Conservation (phyloP, 2,329 filamentous ascomycete species). For the Cladophialophora exuberans region DNA sequence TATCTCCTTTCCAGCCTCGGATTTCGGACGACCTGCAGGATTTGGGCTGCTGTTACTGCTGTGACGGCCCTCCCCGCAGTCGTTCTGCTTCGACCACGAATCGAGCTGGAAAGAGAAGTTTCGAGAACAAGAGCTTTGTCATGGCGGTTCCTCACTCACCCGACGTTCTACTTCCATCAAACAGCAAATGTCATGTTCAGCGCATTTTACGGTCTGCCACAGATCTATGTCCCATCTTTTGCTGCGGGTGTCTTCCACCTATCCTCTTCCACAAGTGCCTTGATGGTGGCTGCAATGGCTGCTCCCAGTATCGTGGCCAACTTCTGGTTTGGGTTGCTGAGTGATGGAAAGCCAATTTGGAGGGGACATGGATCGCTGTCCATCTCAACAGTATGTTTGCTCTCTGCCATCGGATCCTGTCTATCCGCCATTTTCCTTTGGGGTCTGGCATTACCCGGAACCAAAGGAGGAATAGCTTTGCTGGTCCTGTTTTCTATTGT, state of each 20-base stretch:
- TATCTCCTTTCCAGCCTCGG: slow-evolving; percentile 49
- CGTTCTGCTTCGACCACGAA: slow-evolving; percentile 30
- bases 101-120: not conserved
- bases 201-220: slow-evolving; percentile 45
- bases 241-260: slow-evolving; percentile 37
- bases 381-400: not conserved
- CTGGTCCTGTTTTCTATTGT: not conserved
- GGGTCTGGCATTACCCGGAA: not conserved
- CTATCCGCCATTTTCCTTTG: not conserved
- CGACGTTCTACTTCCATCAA: slow-evolving; percentile 47
- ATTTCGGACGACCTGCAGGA: slow-evolving; percentile 49
- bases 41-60: slow-evolving; percentile 44
- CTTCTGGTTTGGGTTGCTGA: slow-evolving; percentile 18
- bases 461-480: not conserved
- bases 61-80: slow-evolving; percentile 27
- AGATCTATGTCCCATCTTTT: slow-evolving; percentile 42
- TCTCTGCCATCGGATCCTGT: not conserved
- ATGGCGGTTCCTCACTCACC: not conserved
- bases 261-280: slow-evolving; percentile 20
- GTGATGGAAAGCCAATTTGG: slow-evolving; percentile 10
- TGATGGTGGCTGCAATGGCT: slow-evolving; percentile 15
- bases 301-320: slow-evolving; percentile 13
- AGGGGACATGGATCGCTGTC: not conserved
- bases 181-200: slow-evolving; percentile 43
- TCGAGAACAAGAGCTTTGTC: not conserved